Evolutionary conservation across 2,329 filamentous ascomycete species (phyloP).

Genomic region (Stachybotrys echinatus): DNA sequence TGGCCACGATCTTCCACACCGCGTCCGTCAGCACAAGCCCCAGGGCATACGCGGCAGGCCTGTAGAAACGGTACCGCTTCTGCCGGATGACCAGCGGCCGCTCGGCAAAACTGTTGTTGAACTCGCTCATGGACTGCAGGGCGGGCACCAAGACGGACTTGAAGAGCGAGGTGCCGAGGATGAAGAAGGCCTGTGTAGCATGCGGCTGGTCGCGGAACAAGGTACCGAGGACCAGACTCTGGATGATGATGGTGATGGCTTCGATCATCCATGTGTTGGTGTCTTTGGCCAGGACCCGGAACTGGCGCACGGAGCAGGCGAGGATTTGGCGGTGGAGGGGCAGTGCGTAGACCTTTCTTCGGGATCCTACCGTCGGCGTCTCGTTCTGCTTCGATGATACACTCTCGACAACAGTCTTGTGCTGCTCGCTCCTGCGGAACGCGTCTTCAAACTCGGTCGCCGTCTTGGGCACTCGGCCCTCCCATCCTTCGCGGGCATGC

Average conservation of each 20-base stretch:
- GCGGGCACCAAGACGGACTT: not conserved
- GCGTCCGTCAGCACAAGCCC: not conserved
- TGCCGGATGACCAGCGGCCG: not conserved
- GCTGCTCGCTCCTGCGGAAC: constrained; percentile 56
- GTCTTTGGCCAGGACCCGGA: constrained; percentile 49
- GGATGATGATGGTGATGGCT: constrained; percentile 1
- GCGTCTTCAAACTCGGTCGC: constrained; percentile 59
- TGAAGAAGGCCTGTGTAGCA: constrained; percentile 1
- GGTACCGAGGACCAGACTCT: constrained; percentile 2
- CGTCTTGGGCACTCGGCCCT: constrained; percentile 61
- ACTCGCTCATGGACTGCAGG: not conserved
- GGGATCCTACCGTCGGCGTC: constrained; percentile 24
- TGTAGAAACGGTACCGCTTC: not conserved
- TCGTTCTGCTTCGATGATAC: constrained; percentile 38
- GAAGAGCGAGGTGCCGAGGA: constrained; percentile 2
- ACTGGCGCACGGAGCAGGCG: constrained; percentile 64
- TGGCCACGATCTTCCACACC: not conserved
- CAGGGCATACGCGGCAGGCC: not conserved
- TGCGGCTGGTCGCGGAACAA: constrained; percentile 1
- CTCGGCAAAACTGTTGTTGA: not conserved
- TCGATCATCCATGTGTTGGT: not conserved
- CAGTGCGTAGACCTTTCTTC: constrained; percentile 29
- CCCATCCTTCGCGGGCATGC: constrained; percentile 54
- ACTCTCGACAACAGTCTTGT: constrained; percentile 51
- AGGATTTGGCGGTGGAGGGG: constrained; percentile 59